Conservation (phyloP, 108 stramenopile genomes). For the Fistulifera solaris region DNA sequence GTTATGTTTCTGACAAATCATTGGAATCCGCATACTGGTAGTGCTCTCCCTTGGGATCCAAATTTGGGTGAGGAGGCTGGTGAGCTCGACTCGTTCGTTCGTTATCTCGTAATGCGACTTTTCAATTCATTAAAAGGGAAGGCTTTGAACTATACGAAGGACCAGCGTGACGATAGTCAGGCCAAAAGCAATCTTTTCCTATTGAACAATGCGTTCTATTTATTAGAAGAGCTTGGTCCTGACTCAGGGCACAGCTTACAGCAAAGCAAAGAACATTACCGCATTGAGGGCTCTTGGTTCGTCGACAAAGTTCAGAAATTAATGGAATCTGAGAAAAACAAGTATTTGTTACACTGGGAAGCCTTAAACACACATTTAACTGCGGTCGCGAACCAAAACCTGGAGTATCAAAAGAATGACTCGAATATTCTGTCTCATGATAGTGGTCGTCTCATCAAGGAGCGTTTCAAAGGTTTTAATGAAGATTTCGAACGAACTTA, state of each 20-base stretch:
- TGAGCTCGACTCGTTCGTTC: constrained; percentile 71
- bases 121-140: constrained; percentile 62
- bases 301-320: constrained; percentile 56
- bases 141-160: constrained; percentile 53
- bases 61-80: constrained; percentile 78
- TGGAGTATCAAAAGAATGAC: constrained; percentile 58
- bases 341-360: constrained; percentile 70
- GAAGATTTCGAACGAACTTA: constrained; percentile 74
- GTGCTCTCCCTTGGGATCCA: constrained; percentile 77
- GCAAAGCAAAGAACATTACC: constrained; percentile 34
- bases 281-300: constrained; percentile 72
- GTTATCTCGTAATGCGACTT: constrained; percentile 69
- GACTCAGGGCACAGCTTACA: neutral
- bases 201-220: constrained; percentile 82
- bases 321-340: constrained; percentile 64
- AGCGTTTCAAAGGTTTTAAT: constrained; percentile 75
- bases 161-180: constrained; percentile 22
- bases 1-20: no score
- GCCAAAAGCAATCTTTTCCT: constrained; percentile 69
- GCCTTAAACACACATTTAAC: constrained; percentile 58
- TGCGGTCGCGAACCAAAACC: constrained; percentile 56
- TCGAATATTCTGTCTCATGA: constrained; percentile 64
- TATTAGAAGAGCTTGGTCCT: constrained; percentile 60
- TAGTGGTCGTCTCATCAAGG: constrained; percentile 73
- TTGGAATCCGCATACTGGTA: no score